phyloP scores from a whole-genome alignment of 176 grass and related monocot species.

The Cenchrus purpureus region DNA sequence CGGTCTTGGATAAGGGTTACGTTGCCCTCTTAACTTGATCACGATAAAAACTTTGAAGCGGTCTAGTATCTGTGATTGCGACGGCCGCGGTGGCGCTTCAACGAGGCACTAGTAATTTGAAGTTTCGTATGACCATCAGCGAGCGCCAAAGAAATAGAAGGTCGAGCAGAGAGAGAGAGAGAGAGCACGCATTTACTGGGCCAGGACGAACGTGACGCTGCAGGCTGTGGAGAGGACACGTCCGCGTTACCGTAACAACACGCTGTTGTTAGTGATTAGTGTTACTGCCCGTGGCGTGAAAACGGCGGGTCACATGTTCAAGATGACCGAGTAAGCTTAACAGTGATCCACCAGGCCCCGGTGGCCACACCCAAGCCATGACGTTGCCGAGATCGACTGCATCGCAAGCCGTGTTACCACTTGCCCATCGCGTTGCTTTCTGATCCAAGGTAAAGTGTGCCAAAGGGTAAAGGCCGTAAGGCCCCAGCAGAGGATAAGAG shows the following conservation, averaged over 20 bases:
- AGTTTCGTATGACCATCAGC: too few relatives aligned
- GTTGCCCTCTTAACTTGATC: constrained; percentile 38
- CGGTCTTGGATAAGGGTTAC: constrained; percentile 34
- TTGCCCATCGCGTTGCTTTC: constrained; percentile 23
- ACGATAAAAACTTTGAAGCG: constrained; percentile 28
- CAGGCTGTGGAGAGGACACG: background rate
- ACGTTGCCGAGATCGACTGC: background rate
- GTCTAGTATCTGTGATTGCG: constrained; percentile 24
- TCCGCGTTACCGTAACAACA: background rate
- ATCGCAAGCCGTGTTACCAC: background rate
- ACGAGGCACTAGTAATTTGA: background rate
- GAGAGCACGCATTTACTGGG: too few relatives aligned
- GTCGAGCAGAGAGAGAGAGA: too few relatives aligned
- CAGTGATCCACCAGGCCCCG: background rate
- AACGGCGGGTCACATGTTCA: background rate
- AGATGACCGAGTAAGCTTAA: background rate
- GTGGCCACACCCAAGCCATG: background rate
- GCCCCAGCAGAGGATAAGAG: background rate
- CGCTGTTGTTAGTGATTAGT: constrained; percentile 2
- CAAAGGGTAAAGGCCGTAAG: background rate
- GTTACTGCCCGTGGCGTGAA: background rate
- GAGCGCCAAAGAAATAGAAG: too few relatives aligned
- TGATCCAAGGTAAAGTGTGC: constrained; percentile 11
- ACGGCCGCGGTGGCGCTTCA: constrained; percentile 29
- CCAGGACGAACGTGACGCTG: background rate